Percentiles rank a stretch among this genome's conserved stretches.
phyloP scores from a whole-genome alignment of 306 rosid genomes.

The Begonia loranthoides region DNA sequence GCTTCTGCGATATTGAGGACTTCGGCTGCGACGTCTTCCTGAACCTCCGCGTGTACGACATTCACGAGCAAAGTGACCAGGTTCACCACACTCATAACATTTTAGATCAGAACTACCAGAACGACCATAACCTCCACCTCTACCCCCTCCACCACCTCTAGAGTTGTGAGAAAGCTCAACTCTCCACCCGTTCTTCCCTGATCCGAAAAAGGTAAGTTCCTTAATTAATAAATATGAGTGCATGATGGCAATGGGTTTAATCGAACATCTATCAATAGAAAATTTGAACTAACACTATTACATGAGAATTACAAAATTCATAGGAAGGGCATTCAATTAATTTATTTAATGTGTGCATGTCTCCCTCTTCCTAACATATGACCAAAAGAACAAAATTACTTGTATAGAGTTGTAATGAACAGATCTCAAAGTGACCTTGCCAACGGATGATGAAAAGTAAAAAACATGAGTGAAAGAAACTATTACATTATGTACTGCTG shows the following conservation, averaged over 20 bases:
- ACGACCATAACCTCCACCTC: conserved; percentile 78
- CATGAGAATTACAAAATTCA: too few relatives aligned
- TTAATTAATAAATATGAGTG: background rate
- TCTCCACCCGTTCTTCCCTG: conserved; percentile 99
- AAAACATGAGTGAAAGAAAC: too few relatives aligned
- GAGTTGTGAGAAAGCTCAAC: conserved; percentile 97
- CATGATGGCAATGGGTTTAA: background rate
- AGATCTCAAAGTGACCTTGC: too few relatives aligned
- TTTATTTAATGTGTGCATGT: too few relatives aligned
- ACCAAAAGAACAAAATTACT: too few relatives aligned
- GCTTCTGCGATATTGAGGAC: conserved; percentile 89
- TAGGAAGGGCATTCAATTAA: too few relatives aligned
- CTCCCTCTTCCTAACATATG: too few relatives aligned
- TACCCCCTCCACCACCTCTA: conserved; percentile 66
- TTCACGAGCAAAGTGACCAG: conserved; percentile 98
- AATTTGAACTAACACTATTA: too few relatives aligned
- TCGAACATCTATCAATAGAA: too few relatives aligned
- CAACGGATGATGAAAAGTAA: too few relatives aligned
- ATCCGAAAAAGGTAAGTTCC: conserved; percentile 16
- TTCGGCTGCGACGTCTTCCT: conserved; percentile 92
- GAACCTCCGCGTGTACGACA: conserved; percentile 86
- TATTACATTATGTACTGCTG: too few relatives aligned
- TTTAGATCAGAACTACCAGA: conserved; percentile 94
- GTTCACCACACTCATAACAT: conserved; percentile 97
- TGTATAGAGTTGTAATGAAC: too few relatives aligned